Evolutionary conservation across 2,329 filamentous ascomycete species (phyloP), one percentile per base, ranked within the genome.

Genomic region (Neoarthrinium moseri): DNA sequence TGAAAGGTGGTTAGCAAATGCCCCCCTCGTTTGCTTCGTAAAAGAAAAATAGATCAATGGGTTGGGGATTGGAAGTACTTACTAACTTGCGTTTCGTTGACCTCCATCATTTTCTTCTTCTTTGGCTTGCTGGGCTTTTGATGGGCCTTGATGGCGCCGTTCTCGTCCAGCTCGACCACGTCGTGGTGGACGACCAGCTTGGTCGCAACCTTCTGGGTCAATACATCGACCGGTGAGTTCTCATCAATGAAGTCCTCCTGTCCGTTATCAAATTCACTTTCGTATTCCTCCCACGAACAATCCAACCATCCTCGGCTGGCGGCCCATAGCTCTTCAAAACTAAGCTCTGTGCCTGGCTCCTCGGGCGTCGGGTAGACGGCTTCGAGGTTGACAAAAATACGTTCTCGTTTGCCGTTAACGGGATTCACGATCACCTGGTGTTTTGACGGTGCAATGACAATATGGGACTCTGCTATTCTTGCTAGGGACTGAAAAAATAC

Each of bases 21-120:
- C 2, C 11, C n/a, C n/a, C n/a, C n/a, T n/a, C n/a, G n/a, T n/a
- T n/a, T n/a, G n/a, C n/a, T n/a, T n/a, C n/a, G 8, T 7, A 29
- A 32, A 33, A 23, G 22, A 17, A 24, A 30, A 37, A 23, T 7
- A 32, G 32, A 10, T 15, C 18, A 5, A 4, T 27, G 12, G 23
- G n/a, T 7, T 23, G 12, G 46, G 32, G n/a, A 33, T 18, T 38
- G 38, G 17, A 29, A 34, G 29, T 13, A 75, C 86, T 72, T 73
- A 95, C 89, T 89, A 43, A 92, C 96, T 66, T 96, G 91, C 3
- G 91, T 95, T 67, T 95, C 91, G 57, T 91, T 91, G 46, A 91
- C 75, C 60, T 96, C 91, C 69, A 89, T 86, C 37, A 87, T 70
- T 67, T 95, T 92, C 70, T 91, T 84, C 62, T 85, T 89, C 64